These are phyloP conservation scores for Funneliformis caledonium DNA, from an alignment of 371 early-diverging fungal genomes.

Conservation along the genomic window DNA sequence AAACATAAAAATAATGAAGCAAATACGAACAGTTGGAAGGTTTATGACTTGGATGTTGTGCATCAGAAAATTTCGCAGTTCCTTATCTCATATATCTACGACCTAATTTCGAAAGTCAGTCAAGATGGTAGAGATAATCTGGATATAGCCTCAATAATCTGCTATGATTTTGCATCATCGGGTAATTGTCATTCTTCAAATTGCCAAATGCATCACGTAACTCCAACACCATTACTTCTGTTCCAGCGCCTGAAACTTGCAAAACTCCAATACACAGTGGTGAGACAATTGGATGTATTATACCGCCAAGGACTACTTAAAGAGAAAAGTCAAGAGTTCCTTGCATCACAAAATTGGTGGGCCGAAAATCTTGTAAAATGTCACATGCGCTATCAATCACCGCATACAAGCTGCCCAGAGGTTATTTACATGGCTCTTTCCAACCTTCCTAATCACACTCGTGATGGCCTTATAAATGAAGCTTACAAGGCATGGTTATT, in stretches of 20 bases:
- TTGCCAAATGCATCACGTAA: conserved; percentile 26
- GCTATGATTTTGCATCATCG: background rate
- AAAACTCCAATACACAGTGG: conserved; percentile 20
- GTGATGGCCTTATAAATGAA: conserved; percentile 2
- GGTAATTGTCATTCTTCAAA: background rate
- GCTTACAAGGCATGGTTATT: background rate
- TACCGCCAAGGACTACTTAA: background rate
- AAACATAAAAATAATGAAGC: background rate
- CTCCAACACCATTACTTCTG: conserved; percentile 27
- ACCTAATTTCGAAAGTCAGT: background rate
- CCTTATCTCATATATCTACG: conserved; percentile 12
- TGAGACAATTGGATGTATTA: conserved; percentile 9
- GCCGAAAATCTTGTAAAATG: background rate
- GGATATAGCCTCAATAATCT: conserved; percentile 24
- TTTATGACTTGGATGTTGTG: conserved; percentile 15
- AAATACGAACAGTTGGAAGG: background rate
- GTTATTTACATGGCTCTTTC: background rate
- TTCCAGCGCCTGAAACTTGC: conserved; percentile 4
- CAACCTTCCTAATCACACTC: conserved; percentile 25
- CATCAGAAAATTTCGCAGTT: background rate
- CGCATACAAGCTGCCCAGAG: background rate
- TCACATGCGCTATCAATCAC: conserved; percentile 26
- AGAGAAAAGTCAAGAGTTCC: background rate
- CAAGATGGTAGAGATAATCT: background rate
- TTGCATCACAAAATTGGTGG: background rate